Evolutionary conservation across 2,329 filamentous ascomycete genomes (phyloP).

Genomic region (Orbilia brochopaga): DNA sequence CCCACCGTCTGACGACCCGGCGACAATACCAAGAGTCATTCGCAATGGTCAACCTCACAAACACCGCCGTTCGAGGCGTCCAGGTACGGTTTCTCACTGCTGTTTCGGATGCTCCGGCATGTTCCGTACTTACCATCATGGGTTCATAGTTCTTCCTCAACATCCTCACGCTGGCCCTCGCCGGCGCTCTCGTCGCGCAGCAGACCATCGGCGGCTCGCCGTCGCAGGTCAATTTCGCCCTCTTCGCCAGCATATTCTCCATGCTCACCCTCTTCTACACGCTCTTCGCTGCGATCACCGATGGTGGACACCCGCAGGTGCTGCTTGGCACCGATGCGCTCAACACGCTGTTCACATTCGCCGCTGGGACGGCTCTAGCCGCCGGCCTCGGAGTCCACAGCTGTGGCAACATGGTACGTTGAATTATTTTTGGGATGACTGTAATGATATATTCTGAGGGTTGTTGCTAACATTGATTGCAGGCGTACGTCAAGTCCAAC

Average conservation of each 20-base stretch:
- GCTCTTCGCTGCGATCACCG: conserved; percentile 57
- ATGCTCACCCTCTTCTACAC: conserved; percentile 62
- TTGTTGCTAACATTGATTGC: conserved; percentile 18
- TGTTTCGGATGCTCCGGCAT: background rate
- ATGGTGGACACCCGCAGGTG: conserved; percentile 58
- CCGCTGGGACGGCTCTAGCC: conserved; percentile 61
- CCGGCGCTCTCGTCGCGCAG: conserved; percentile 53
- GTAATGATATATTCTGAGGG: too few relatives aligned
- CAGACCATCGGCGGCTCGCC: conserved; percentile 63
- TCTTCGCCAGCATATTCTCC: conserved; percentile 62
- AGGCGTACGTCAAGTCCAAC: conserved; percentile 58
- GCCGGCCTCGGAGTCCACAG: conserved; percentile 60
- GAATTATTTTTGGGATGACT: too few relatives aligned
- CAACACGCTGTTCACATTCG: conserved; percentile 62
- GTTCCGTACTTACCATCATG: background rate
- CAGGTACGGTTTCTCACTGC: conserved; percentile 19
- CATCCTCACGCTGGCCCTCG: conserved; percentile 52
- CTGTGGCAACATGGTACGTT: conserved; percentile 61
- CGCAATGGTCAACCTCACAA: conserved; percentile 27
- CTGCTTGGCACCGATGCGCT: conserved; percentile 60
- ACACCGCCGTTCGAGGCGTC: conserved; percentile 23
- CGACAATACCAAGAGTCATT: background rate
- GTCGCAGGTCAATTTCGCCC: conserved; percentile 65
- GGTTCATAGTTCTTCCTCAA: conserved; percentile 49
- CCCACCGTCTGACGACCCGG: conserved; percentile 5